These are phyloP conservation scores for Mercurialis annua DNA, from an alignment of 345 rosid genomes.

Conservation along the genomic window DNA sequence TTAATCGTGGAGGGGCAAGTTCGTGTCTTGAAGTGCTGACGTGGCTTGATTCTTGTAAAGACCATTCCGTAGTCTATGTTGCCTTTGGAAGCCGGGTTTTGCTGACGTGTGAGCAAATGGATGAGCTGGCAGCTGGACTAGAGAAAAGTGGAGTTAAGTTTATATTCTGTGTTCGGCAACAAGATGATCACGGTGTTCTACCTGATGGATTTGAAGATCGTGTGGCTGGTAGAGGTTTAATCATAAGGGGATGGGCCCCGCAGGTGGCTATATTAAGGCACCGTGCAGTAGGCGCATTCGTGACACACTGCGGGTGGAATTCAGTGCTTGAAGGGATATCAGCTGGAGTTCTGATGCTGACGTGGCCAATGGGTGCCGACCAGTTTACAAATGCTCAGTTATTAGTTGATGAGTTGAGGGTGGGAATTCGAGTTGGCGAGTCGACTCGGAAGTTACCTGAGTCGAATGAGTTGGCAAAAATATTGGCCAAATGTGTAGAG, in stretches of 20 bases:
- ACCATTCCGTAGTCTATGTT: conserved; percentile 51
- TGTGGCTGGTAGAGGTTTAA: conserved; percentile 40
- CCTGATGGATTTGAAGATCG: conserved; percentile 41
- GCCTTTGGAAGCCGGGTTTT: conserved; percentile 62
- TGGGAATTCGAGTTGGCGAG: conserved; percentile 51
- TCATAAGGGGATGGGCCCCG: conserved; percentile 56
- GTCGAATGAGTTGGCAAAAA: conserved; percentile 29
- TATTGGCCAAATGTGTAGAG: conserved; percentile 29
- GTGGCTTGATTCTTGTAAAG: conserved; percentile 51
- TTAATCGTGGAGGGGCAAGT: conserved; percentile 46
- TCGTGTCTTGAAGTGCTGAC: conserved; percentile 32
- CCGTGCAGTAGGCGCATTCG: conserved; percentile 47
- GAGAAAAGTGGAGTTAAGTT: conserved; percentile 51
- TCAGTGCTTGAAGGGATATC: conserved; percentile 48
- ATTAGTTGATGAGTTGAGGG: conserved; percentile 50
- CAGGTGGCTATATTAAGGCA: conserved; percentile 43
- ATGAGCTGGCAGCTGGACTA: conserved; percentile 36
- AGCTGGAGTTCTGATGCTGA: conserved; percentile 49
- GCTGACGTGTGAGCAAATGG: conserved; percentile 41
- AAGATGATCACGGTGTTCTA: conserved; percentile 3
- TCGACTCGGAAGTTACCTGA: conserved; percentile 26
- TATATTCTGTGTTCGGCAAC: conserved; percentile 30
- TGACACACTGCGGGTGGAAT: conserved; percentile 74
- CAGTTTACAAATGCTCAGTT: conserved; percentile 45
- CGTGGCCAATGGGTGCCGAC: conserved; percentile 65